Base-by-base conservation (phyloP, 345 rosid genomes). In the Acer campestre region DNA sequence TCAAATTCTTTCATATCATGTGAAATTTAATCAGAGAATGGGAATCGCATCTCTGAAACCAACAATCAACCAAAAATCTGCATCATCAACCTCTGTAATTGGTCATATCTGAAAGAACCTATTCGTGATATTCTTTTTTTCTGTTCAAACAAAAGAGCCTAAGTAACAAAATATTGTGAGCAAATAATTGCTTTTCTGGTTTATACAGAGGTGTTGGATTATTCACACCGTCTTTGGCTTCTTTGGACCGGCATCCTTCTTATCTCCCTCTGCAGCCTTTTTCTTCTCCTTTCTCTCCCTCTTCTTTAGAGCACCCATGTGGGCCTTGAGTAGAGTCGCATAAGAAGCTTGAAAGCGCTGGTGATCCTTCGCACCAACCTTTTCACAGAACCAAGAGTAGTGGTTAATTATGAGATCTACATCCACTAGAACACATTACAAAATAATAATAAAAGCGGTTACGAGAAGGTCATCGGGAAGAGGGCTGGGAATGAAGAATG, bases 301-400 rank as follows among this genome's bases (percentile, higher is more conserved):
- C 86, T 92, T 93, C 89, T 95, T 93, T 79, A 95, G 77, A 76
- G 94, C 87, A 70, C 94, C 90, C 92, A 93, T 91, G 87, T 84
- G 97, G 0, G 99, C 98, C 84, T 93, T 93, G 67, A 95, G 93
- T 46, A 95, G 90, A 3, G 96, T 91, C 42, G 98, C 98, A 80
- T 95, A 95, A 7, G 99, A 92, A 74, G 97, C 93, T 85, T 95
- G 99, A 73, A 95, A 93, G 67, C 97, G 90, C 80, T 90, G 98
- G 72, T 95, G 97, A 83, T 95, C 99, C 80, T 91, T 92, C 3
- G 86, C 90, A 16, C 97, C 97, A 29, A 95, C 99, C 99, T 95
- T 67, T n/a, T 18, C 49, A 77, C 46, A 75, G 70, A 75, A 69
- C 27, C 44, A 61, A 13, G 17, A 51, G 13, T 44, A 7, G 44